Percentiles rank a stretch among this genome's conserved stretches.
Evolutionary conservation across 2,329 filamentous ascomycete species (phyloP).

Genomic region (Fusarium aywerte): DNA sequence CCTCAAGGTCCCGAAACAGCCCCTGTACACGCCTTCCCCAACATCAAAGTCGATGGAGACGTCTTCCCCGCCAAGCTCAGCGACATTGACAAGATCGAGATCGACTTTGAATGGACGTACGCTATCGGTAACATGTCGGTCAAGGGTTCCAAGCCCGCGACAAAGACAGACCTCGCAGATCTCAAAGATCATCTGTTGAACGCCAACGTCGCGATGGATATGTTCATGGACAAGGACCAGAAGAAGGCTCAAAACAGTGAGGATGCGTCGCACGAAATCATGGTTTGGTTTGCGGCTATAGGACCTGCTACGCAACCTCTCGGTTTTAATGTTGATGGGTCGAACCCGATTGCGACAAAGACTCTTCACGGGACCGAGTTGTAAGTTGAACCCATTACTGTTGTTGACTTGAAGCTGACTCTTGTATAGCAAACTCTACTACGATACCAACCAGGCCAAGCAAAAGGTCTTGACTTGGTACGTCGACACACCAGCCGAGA

Average conservation of each 20-base stretch:
- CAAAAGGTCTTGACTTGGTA: slow-evolving; percentile 65
- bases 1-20: slow-evolving; percentile 53
- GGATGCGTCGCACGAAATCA: slow-evolving; percentile 63
- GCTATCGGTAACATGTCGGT: slow-evolving; percentile 56
- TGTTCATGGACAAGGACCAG: slow-evolving; percentile 64
- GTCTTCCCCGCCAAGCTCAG: slow-evolving; percentile 57
- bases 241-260: slow-evolving; percentile 53
- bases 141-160: slow-evolving; percentile 53
- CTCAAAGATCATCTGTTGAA: slow-evolving; percentile 56
- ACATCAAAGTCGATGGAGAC: slow-evolving; percentile 59
- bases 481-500: slow-evolving; percentile 49
- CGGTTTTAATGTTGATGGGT: slow-evolving; percentile 50
- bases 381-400: slow-evolving; percentile 45
- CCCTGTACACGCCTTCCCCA: slow-evolving; percentile 66
- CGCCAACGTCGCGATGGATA: slow-evolving; percentile 68
- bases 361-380: slow-evolving; percentile 57
- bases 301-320: slow-evolving; percentile 61
- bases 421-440: slow-evolving; percentile 53
- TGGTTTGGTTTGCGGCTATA: slow-evolving; percentile 65
- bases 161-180: slow-evolving; percentile 49
- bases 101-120: slow-evolving; percentile 64
- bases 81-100: slow-evolving; percentile 52
- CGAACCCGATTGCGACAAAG: slow-evolving; percentile 48
- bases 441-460: slow-evolving; percentile 52
- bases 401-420: slow-evolving; percentile 1